A percentile compares a stretch with the other conserved stretches of the same genome.
Conservation (phyloP, 1,284 basidiomycete genomes). For the Ustilago trichophora region DNA sequence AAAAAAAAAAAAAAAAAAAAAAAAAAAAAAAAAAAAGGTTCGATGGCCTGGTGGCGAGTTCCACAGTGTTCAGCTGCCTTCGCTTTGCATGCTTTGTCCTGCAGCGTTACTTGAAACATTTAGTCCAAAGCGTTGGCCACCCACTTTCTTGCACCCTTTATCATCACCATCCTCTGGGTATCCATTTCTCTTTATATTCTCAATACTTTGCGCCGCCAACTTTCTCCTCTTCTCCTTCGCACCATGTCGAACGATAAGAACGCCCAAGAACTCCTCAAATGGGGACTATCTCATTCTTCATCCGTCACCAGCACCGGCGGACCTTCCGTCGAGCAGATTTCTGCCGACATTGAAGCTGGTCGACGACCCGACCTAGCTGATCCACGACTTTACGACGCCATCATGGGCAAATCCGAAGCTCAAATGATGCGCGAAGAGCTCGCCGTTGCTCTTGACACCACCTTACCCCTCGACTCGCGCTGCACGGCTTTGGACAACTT, state of each 20-base stretch:
- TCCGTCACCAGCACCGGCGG: slow-evolving; percentile 11
- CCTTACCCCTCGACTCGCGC: slow-evolving; percentile 64
- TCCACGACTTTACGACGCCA: slow-evolving; percentile 57
- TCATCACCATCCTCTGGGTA: too few relatives aligned
- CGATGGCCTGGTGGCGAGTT: too few relatives aligned
- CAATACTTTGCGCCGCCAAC: too few relatives aligned
- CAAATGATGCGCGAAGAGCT: slow-evolving; percentile 66
- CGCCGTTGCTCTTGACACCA: slow-evolving; percentile 49
- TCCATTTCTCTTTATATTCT: too few relatives aligned
- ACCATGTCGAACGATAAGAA: slow-evolving; percentile 56
- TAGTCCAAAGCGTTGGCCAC: too few relatives aligned
- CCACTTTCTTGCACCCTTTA: too few relatives aligned
- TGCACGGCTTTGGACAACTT: slow-evolving; percentile 87
- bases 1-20: too few relatives aligned
- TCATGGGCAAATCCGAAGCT: slow-evolving; percentile 66
- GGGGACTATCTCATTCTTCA: slow-evolving; percentile 51
- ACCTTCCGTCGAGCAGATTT: slow-evolving; percentile 50
- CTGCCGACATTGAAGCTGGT: slow-evolving; percentile 53
- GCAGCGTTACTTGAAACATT: too few relatives aligned
- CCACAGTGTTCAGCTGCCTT: slow-evolving; percentile 24
- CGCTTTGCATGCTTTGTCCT: too few relatives aligned
- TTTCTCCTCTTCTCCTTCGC: too few relatives aligned
- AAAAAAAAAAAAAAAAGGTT: too few relatives aligned
- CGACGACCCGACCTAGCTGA: slow-evolving; percentile 60
- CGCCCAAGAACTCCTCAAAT: slow-evolving; percentile 62